These are phyloP conservation scores for Austropuccinia psidii DNA, from an alignment of 1,284 basidiomycete species.

Conservation along the genomic window DNA sequence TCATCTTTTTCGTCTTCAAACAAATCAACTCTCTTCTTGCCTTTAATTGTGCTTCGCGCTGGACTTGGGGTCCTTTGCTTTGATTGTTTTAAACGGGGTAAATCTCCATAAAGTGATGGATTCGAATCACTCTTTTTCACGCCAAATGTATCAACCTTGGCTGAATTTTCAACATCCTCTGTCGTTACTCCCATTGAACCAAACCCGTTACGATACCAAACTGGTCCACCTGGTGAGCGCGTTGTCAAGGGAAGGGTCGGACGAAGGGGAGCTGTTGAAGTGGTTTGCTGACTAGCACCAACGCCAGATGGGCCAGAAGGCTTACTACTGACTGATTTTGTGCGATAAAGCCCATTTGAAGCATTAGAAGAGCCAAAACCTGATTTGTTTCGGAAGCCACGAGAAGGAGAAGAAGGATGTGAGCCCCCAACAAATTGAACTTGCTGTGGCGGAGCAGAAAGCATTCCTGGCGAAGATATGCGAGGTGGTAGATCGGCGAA, in stretches of 20 bases:
- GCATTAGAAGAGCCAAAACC: conserved; percentile 1
- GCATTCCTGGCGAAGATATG: not conserved
- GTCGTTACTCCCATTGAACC: not conserved
- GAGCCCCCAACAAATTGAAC: not conserved
- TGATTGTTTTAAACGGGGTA: not conserved
- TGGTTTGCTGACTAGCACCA: not conserved
- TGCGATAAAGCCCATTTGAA: not conserved
- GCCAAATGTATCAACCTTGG: not conserved
- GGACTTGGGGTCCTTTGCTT: conserved; percentile 11
- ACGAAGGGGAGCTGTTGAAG: not conserved
- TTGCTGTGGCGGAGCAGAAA: not conserved
- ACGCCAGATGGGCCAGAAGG: not conserved
- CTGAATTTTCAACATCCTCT: not conserved
- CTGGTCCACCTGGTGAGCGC: conserved; percentile 26
- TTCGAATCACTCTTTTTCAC: conserved; percentile 8
- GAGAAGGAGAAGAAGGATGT: conserved; percentile 12
- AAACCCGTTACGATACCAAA: conserved; percentile 19
- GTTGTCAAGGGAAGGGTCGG: conserved; percentile 8
- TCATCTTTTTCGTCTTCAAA: conserved; percentile 8
- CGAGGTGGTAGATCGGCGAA: conserved; percentile 25
- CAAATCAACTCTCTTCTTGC: not conserved
- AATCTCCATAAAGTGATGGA: conserved; percentile 19
- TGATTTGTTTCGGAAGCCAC: conserved; percentile 16
- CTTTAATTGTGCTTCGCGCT: conserved; percentile 27
- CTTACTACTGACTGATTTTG: not conserved